A percentile compares a stretch with the other conserved stretches of the same genome.
Evolutionary conservation across 495 filamentous ascomycete genomes (phyloP).

Genomic region (Neurospora sp.): DNA sequence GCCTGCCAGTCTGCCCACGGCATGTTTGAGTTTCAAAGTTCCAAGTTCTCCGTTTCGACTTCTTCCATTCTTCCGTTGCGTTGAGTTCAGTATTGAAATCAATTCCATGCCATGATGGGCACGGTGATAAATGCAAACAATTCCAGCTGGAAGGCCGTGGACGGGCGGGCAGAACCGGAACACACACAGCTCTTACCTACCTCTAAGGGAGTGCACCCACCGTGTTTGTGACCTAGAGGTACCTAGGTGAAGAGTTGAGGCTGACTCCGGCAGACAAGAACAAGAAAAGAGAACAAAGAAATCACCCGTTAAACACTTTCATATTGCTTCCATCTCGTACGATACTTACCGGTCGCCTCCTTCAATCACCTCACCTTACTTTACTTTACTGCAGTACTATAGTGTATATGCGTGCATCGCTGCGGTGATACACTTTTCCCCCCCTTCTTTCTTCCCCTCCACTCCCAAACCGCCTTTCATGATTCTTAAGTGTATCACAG

Average conservation of each 20-base stretch:
- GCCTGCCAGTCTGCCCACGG: no score
- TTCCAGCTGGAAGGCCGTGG: background rate
- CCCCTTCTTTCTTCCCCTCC: background rate
- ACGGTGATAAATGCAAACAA: background rate
- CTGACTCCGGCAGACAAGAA: background rate
- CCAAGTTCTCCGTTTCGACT: background rate
- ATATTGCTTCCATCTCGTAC: background rate
- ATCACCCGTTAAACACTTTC: background rate
- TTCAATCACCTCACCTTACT: background rate
- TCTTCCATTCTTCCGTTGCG: background rate
- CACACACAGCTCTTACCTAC: background rate
- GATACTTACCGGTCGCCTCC: background rate
- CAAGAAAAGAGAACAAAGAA: background rate
- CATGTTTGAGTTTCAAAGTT: background rate
- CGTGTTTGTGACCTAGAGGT: no score
- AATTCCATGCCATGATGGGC: no score
- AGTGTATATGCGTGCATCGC: background rate
- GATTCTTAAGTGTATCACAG: background rate
- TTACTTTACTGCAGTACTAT: background rate
- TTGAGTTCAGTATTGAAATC: background rate
- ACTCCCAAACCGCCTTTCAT: background rate
- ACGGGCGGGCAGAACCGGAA: background rate
- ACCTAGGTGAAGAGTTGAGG: background rate
- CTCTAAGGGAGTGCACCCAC: no score
- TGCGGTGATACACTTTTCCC: background rate